phyloP scores from a whole-genome alignment of 257 asterid species.

The Capsicum rhomboideum region DNA sequence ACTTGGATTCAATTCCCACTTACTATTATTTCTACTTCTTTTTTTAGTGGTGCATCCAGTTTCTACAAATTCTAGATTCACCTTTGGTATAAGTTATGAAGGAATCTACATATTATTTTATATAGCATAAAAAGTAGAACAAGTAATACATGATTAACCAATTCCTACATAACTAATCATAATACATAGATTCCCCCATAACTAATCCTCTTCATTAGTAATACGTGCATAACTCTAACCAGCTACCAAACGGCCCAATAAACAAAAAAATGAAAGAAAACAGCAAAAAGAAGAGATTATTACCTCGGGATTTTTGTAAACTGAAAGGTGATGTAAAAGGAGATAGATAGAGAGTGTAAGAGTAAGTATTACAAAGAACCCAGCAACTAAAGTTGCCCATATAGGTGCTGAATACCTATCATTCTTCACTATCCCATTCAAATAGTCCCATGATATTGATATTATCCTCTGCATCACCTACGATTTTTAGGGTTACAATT shows the following conservation, averaged over 20 bases:
- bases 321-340: conserved; percentile 76
- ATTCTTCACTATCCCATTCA: neutral
- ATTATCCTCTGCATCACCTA: neutral
- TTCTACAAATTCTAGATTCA: too few relatives aligned
- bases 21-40: too few relatives aligned
- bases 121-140: too few relatives aligned
- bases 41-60: too few relatives aligned
- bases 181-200: too few relatives aligned
- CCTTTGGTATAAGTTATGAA: too few relatives aligned
- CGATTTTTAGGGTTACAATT: neutral
- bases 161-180: too few relatives aligned
- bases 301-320: conserved; percentile 95
- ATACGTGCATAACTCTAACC: too few relatives aligned
- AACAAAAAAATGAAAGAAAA: neutral
- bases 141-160: too few relatives aligned
- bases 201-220: too few relatives aligned
- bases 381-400: conserved; percentile 86
- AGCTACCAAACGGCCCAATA: neutral
- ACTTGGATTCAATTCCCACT: too few relatives aligned
- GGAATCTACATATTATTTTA: too few relatives aligned
- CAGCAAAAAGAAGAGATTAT: neutral
- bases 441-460: neutral
- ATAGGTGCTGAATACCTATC: conserved; percentile 49
- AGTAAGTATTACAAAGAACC: conserved; percentile 42
- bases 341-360: conserved; percentile 72